Percentiles rank a stretch among this genome's conserved stretches.
Evolutionary conservation across 1,284 basidiomycete genomes (phyloP).

Genomic region (Cronartium quercuum): DNA sequence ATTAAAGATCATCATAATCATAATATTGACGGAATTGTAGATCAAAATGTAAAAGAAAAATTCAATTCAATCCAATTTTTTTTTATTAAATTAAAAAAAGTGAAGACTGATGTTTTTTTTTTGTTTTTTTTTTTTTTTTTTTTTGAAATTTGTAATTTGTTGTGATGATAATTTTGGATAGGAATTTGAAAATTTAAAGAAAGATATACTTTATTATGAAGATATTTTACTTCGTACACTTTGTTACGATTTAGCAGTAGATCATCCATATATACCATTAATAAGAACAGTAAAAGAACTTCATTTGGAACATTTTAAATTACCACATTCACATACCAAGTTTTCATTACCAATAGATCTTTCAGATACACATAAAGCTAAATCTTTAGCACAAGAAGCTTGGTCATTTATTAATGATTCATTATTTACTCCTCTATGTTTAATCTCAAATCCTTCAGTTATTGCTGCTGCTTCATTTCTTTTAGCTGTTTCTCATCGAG

Average conservation of each 20-base stretch:
- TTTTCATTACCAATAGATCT: not conserved
- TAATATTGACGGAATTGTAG: no score
- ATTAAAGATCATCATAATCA: conserved; percentile 36
- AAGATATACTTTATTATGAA: conserved; percentile 42
- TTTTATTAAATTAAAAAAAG: no score
- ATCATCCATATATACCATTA: conserved; percentile 43
- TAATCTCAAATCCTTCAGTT: conserved; percentile 14
- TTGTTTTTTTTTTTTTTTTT: no score
- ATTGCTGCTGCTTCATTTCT: conserved; percentile 33
- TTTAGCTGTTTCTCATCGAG: conserved; percentile 22
- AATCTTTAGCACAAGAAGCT: conserved; percentile 31
- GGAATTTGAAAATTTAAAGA: conserved; percentile 38
- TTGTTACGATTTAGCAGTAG: conserved; percentile 45
- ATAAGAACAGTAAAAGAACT: conserved; percentile 5
- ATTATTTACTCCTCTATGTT: conserved; percentile 26
- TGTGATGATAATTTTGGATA: not conserved
- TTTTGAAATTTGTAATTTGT: no score
- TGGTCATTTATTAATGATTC: conserved; percentile 38
- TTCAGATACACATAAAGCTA: conserved; percentile 21
- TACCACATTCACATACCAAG: not conserved
- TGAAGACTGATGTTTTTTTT: no score
- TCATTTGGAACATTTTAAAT: not conserved
- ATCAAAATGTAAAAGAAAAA: conserved; percentile 29
- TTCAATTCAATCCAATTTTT: no score
- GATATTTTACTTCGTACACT: conserved; percentile 44